Evolutionary conservation across 73 alveolate species (phyloP).

Genomic region (Stentor roeselii): DNA sequence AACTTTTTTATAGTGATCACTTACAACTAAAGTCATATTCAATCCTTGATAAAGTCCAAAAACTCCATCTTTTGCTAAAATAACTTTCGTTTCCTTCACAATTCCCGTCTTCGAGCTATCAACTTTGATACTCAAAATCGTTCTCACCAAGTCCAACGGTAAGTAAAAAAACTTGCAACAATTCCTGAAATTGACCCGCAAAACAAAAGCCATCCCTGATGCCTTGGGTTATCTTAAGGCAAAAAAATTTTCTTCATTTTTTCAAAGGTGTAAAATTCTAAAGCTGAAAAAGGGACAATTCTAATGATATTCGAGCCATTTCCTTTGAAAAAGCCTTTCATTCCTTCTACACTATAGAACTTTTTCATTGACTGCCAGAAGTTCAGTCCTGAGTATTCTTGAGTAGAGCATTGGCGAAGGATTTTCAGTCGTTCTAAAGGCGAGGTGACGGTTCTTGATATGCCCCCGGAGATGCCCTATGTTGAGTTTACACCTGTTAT

Average conservation of each 20-base stretch:
- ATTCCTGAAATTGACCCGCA: constrained; percentile 71
- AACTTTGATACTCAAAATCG: constrained; percentile 47
- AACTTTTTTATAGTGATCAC: too few relatives aligned
- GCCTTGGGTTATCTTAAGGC: constrained; percentile 38
- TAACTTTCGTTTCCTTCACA: constrained; percentile 32
- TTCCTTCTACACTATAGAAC: constrained; percentile 60
- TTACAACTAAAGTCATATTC: constrained; percentile 43
- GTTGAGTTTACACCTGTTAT: constrained; percentile 2
- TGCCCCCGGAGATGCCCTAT: constrained; percentile 48
- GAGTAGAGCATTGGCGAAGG: constrained; percentile 45
- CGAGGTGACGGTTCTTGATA: constrained; percentile 51
- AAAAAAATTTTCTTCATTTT: constrained; percentile 33
- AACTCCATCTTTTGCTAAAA: constrained; percentile 44
- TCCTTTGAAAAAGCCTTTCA: constrained; percentile 62
- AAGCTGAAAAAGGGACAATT: constrained; percentile 65
- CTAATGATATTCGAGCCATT: constrained; percentile 63
- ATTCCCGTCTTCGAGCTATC: constrained; percentile 29
- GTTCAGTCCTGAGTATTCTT: constrained; percentile 41
- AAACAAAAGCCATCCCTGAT: constrained; percentile 30
- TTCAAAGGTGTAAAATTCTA: constrained; percentile 64
- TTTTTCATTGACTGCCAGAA: constrained; percentile 36
- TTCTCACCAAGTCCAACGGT: constrained; percentile 68
- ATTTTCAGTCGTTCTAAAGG: constrained; percentile 64
- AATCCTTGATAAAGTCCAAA: constrained; percentile 67
- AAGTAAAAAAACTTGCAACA: constrained; percentile 55